These are phyloP conservation scores for Metrosideros polymorpha DNA, from an alignment of 441 rosid species.

Conservation along the genomic window DNA sequence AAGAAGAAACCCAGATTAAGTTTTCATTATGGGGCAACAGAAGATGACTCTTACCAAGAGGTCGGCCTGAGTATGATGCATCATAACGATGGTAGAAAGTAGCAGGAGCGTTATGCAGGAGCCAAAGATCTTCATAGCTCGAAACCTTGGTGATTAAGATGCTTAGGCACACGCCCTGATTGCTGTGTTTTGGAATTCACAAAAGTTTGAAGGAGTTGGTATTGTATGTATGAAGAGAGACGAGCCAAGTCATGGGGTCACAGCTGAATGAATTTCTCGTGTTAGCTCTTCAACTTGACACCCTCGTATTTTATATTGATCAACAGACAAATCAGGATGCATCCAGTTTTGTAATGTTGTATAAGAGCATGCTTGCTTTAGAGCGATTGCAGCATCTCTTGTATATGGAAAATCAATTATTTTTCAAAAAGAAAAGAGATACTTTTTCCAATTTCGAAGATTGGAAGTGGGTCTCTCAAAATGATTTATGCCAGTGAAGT, in stretches of 20 bases:
- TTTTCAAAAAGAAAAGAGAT: not conserved
- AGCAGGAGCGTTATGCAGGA: not conserved
- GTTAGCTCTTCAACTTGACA: not conserved
- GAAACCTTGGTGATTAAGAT: not conserved
- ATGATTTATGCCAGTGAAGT: not conserved
- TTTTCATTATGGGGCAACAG: not conserved
- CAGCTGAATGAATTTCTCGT: too few species aligned
- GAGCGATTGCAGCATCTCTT: rapidly evolving
- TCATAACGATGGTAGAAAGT: not conserved
- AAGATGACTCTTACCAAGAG: not conserved
- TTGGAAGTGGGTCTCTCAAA: not conserved
- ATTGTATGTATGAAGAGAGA: not conserved
- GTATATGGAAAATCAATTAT: not conserved
- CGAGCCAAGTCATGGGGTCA: too few species aligned
- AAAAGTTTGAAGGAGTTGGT: not conserved
- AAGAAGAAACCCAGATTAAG: not conserved
- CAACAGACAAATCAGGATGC: not conserved
- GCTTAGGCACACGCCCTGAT: not conserved
- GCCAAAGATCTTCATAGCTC: not conserved
- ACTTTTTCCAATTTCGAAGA: not conserved
- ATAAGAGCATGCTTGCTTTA: not conserved
- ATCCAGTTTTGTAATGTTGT: not conserved
- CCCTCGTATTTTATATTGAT: rapidly evolving
- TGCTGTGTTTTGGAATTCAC: not conserved
- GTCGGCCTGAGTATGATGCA: not conserved